Conservation (phyloP, 352 stramenopile species). For the Phytophthora pseudosyringae region DNA sequence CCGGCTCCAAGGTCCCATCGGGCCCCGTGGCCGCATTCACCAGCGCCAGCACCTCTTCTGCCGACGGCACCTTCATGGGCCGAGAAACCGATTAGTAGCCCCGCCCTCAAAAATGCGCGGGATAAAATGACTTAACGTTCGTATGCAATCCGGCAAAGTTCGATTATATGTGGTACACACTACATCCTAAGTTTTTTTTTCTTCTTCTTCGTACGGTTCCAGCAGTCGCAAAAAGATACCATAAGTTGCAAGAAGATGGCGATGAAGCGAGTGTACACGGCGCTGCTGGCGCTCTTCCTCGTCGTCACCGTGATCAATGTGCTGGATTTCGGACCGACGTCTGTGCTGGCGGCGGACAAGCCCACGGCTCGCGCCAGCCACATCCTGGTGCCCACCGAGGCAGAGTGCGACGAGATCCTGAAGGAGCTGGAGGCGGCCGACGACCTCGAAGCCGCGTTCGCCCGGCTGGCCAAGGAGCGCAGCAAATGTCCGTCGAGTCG, state of each 20-base stretch:
- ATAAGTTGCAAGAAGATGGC: conserved; percentile 27
- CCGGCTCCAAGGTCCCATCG: conserved; percentile 43
- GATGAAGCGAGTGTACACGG: conserved; percentile 38
- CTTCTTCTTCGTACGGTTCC: not conserved
- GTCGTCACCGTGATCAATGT: conserved; percentile 38
- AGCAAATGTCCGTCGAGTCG: conserved; percentile 75
- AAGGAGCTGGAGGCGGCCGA: conserved; percentile 50
- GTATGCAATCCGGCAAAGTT: conserved; percentile 7
- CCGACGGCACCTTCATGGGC: conserved; percentile 52
- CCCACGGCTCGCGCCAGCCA: conserved; percentile 73
- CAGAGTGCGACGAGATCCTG: conserved; percentile 59
- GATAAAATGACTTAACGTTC: not conserved
- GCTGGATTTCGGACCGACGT: conserved; percentile 31
- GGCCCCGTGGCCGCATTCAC: conserved; percentile 47
- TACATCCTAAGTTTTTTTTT: conserved; percentile 5
- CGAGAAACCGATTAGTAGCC: conserved; percentile 35
- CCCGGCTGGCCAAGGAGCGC: conserved; percentile 50
- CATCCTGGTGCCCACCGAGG: conserved; percentile 75
- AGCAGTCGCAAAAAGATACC: not conserved
- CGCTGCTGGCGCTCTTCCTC: conserved; percentile 43
- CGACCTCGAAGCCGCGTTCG: conserved; percentile 58
- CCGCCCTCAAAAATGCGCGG: conserved; percentile 27
- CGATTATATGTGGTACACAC: conserved; percentile 1
- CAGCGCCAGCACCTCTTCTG: conserved; percentile 67
- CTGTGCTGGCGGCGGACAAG: conserved; percentile 25